Evolutionary conservation across 1,284 basidiomycete species (phyloP), one percentile per base, ranked within the genome.

Genomic region (Trichosporon coremiiforme): DNA sequence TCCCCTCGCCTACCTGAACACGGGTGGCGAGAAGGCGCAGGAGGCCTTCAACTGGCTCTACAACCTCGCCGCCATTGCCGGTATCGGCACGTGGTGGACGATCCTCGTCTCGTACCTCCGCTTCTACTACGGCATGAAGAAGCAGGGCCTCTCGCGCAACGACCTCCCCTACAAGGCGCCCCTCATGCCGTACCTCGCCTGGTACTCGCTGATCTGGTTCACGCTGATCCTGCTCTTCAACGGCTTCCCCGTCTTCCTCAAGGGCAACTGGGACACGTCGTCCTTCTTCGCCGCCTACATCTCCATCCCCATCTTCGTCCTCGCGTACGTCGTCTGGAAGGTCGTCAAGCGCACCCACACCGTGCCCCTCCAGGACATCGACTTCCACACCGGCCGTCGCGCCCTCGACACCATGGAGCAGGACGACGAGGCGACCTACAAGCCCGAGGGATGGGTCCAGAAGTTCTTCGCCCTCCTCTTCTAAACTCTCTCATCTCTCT

Each of bases 61-160:
- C 75, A 89, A 90, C 77, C 83, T 91, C 65, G 89, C 88, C 6
- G 88, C 90, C 9, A 88, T 91, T 69, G 89, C 89, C 0, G 89
- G 89, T 22, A 83, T 92, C 67, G 86, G 91, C 76, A 86, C 87
- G 65, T 92, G 90, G 90, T 86, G 78, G 75, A 81, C 87, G 66
- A 92, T 93, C 82, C 89, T 90, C 76, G 69, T 90, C 53, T 89
- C 90, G 2, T 93, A 91, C 82, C 79, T 91, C 67, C 88, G 87
- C 81, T 94, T 92, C 87, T 88, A 89, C 82, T 85, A 87, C 73
- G 90, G 89, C 29, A 80, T 88, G 77, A 86, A 85, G 77, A 81
- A 74, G 47, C 90, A 91, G 75, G 88, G 87, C 22, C 81, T 89
- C 71, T 83, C 86, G 74, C 86, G 90, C 74, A 85, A 78, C 65